Evolutionary conservation across 176 grass and related monocot species (phyloP).

Genomic region (Aegilops umbellulata): DNA sequence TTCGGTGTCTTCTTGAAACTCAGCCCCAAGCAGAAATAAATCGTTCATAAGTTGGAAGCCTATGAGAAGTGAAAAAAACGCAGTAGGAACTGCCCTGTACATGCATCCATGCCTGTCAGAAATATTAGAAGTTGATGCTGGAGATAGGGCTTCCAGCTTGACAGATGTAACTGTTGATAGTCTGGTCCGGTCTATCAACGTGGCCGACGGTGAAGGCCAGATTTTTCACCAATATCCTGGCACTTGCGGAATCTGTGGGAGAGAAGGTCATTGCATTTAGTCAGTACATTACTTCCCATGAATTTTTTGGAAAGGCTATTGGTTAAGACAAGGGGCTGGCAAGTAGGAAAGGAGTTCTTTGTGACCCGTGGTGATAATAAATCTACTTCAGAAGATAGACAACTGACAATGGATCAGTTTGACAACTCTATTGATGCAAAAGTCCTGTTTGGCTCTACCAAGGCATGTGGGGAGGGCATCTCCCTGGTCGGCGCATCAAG

Average conservation of each 20-base stretch:
- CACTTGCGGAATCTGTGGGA: conserved; percentile 54
- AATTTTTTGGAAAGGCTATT: conserved; percentile 84
- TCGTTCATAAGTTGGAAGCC: conserved; percentile 40
- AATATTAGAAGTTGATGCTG: conserved; percentile 62
- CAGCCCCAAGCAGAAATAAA: conserved; percentile 51
- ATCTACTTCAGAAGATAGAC: conserved; percentile 63
- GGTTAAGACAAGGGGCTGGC: conserved; percentile 78
- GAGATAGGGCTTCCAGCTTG: conserved; percentile 34
- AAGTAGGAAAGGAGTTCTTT: conserved; percentile 83
- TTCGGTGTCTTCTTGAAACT: conserved; percentile 71
- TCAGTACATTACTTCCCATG: conserved; percentile 68
- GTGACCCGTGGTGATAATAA: conserved; percentile 62
- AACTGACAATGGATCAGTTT: conserved; percentile 72
- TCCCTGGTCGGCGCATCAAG: conserved; percentile 85
- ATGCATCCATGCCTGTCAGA: conserved; percentile 62
- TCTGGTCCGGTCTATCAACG: conserved; percentile 41
- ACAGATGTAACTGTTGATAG: conserved; percentile 47
- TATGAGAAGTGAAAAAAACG: conserved; percentile 71
- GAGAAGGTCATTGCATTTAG: conserved; percentile 80
- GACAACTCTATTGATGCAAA: conserved; percentile 79
- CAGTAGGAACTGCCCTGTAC: conserved; percentile 57
- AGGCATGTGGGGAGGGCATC: conserved; percentile 89
- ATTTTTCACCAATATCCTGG: conserved; percentile 79
- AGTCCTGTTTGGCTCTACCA: conserved; percentile 94
- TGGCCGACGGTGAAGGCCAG: conserved; percentile 64